Percentiles rank a stretch among this genome's conserved stretches.
phyloP scores from a whole-genome alignment of 2,329 filamentous ascomycete genomes.

The Colletotrichum neosansevieriae region DNA sequence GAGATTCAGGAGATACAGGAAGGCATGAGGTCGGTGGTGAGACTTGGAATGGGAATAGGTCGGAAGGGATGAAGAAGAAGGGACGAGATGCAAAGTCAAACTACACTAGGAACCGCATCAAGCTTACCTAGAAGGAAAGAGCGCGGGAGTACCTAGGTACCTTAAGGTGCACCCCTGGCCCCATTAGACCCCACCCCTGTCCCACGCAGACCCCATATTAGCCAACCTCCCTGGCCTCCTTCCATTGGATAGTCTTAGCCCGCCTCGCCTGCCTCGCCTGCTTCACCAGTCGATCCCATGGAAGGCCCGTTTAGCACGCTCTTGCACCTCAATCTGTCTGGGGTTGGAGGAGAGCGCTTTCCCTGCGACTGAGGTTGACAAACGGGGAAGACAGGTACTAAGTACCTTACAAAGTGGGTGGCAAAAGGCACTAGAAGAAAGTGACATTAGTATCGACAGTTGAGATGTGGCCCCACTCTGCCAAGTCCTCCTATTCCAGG shows the following conservation, averaged over 20 bases:
- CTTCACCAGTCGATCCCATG: no score
- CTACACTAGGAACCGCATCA: neutral
- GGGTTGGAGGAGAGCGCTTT: no score
- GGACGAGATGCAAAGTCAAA: no score
- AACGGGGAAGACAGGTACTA: no score
- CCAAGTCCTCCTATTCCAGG: constrained; percentile 33
- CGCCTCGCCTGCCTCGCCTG: no score
- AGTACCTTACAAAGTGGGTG: no score
- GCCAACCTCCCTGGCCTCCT: constrained; percentile 1
- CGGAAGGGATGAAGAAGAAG: neutral
- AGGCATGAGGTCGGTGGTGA: no score
- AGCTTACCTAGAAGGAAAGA: neutral
- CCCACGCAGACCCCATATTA: neutral
- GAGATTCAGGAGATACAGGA: neutral
- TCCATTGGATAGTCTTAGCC: neutral
- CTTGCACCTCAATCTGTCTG: constrained; percentile 7
- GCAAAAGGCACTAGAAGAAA: no score
- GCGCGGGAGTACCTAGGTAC: neutral
- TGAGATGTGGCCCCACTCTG: neutral
- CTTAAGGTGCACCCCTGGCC: constrained; percentile 9
- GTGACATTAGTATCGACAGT: no score
- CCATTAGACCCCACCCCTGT: neutral
- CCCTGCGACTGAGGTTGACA: no score
- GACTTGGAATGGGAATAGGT: neutral
- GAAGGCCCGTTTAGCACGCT: no score